These are phyloP conservation scores for Phaeosphaeria sp. DNA, from an alignment of 2,329 filamentous ascomycete genomes.

Conservation along the genomic window DNA sequence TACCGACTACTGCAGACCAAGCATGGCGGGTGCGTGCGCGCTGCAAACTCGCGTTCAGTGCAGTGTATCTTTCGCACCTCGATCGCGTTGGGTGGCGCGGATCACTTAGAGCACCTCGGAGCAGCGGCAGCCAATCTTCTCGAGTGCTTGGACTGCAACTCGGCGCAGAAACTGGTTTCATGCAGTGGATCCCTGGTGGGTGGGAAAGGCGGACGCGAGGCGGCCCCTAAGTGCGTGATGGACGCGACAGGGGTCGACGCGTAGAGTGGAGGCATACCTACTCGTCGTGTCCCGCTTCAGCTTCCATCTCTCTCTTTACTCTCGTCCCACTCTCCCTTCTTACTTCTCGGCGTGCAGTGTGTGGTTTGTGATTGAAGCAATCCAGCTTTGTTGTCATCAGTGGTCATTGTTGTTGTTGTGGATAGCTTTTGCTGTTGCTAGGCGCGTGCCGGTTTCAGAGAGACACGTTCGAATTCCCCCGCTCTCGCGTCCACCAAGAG, in stretches of 20 bases:
- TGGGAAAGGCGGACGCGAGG: slow-evolving; percentile 26
- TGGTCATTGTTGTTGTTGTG: slow-evolving; percentile 5
- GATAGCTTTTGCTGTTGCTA: not conserved
- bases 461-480: slow-evolving; percentile 15
- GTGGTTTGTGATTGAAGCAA: not conserved
- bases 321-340: slow-evolving; percentile 8
- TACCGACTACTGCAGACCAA: not conserved
- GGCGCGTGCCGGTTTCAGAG: slow-evolving; percentile 5
- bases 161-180: slow-evolving; percentile 14
- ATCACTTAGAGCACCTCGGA: not conserved
- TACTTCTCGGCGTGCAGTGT: not conserved
- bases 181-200: slow-evolving; percentile 18
- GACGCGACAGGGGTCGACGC: slow-evolving; percentile 36
- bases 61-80: slow-evolving; percentile 24
- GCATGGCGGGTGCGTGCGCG: slow-evolving; percentile 21
- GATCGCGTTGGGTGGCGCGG: slow-evolving; percentile 21
- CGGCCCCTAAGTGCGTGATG: slow-evolving; percentile 18
- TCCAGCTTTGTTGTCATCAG: not conserved
- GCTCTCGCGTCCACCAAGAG: slow-evolving; percentile 6
- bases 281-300: slow-evolving; percentile 9
- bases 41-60: slow-evolving; percentile 20
- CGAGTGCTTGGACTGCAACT: slow-evolving; percentile 22
- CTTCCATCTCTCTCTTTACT: slow-evolving; percentile 12
- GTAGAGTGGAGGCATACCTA: slow-evolving; percentile 27
- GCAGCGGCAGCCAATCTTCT: slow-evolving; percentile 9